Conservation (phyloP, 192 early-diverging fungal genomes). For the Jimgerdemannia flammicorona region DNA sequence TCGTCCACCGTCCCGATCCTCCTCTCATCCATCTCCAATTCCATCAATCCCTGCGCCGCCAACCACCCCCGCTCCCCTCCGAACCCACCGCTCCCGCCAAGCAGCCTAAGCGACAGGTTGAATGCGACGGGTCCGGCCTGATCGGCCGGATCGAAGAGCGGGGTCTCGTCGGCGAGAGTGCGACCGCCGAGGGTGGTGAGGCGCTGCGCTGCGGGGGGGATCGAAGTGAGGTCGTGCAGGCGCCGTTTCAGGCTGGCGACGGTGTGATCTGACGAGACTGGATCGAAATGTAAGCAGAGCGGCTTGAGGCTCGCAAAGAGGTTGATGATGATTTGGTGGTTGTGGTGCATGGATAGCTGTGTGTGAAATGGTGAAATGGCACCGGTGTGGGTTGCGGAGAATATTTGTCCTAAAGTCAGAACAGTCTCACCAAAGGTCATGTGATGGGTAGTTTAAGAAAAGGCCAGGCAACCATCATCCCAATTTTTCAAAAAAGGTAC, state of each 20-base stretch:
- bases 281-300: not conserved
- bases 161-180: constrained; percentile 29
- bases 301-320: not conserved
- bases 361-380: too few relatives aligned
- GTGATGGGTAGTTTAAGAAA: too few relatives aligned
- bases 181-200: constrained; percentile 38
- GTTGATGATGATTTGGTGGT: not conserved
- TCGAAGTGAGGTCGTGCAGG: not conserved
- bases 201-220: constrained; percentile 37
- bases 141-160: constrained; percentile 26
- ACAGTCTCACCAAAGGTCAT: too few relatives aligned
- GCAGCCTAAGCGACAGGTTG: constrained; percentile 44
- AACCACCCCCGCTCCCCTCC: constrained; percentile 33
- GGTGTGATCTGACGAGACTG: not conserved
- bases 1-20: constrained; percentile 88
- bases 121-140: constrained; percentile 4
- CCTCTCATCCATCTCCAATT: constrained; percentile 42
- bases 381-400: too few relatives aligned
- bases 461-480: too few relatives aligned
- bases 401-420: too few relatives aligned
- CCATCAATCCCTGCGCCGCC: too few relatives aligned
- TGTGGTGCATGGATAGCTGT: too few relatives aligned
- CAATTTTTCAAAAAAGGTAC: too few relatives aligned
- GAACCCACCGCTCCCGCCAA: constrained; percentile 95
- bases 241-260: not conserved